Evolutionary conservation across 768 basidiomycete genomes (phyloP).

Genomic region (Antrodiella citrinella): DNA sequence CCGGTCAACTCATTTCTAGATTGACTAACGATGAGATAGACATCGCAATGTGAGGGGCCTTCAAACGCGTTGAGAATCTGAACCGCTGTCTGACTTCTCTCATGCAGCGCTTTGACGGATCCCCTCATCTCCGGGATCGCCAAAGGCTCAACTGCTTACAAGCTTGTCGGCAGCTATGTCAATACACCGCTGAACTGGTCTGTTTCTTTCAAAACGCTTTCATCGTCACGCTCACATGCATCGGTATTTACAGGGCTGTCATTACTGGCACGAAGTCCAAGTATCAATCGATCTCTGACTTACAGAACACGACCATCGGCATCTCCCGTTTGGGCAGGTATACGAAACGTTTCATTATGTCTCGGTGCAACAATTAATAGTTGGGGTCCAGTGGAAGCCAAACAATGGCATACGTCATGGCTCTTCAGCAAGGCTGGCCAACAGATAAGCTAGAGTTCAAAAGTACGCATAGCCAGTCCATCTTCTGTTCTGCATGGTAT

Average conservation of each 20-base stretch:
- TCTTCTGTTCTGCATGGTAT: background rate
- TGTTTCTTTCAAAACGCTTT: too few species aligned
- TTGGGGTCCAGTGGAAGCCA: conserved; percentile 84
- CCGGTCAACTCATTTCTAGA: conserved; percentile 74
- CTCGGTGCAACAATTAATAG: too few species aligned
- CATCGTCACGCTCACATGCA: background rate
- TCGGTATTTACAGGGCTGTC: conserved; percentile 64
- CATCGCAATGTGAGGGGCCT: conserved; percentile 57
- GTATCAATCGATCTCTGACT: conserved; percentile 63
- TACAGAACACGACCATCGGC: conserved; percentile 77
- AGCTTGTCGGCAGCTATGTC: conserved; percentile 89
- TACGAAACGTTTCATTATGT: too few species aligned
- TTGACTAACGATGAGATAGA: conserved; percentile 74
- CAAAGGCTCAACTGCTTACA: conserved; percentile 81
- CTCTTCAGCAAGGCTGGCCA: conserved; percentile 78
- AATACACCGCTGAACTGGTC: conserved; percentile 84
- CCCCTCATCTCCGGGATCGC: conserved; percentile 88
- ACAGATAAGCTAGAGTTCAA: conserved; percentile 57
- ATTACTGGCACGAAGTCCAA: conserved; percentile 72
- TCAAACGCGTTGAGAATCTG: background rate
- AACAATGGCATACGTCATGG: conserved; percentile 96
- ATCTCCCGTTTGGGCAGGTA: conserved; percentile 86
- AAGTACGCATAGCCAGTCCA: conserved; percentile 49
- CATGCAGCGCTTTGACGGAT: conserved; percentile 78
- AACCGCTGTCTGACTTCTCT: background rate